A percentile compares a stretch with the other conserved stretches of the same genome.
phyloP scores from a whole-genome alignment of 805 yeast species.

The Ogataea siamensis region DNA sequence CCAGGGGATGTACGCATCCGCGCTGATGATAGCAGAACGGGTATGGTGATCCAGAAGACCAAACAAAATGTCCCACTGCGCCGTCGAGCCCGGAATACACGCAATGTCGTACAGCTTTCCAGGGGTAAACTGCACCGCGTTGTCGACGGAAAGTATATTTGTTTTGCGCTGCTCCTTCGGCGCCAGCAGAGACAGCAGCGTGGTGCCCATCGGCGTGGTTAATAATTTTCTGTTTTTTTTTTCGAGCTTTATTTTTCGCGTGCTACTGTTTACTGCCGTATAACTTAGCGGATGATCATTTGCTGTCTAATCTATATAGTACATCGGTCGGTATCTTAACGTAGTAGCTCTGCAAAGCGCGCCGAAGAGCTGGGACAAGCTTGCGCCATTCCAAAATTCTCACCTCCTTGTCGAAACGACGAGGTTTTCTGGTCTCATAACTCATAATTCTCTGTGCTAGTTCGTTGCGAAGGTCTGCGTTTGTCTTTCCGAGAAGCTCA shows the following conservation, averaged over 20 bases:
- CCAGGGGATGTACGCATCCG: conserved; percentile 27
- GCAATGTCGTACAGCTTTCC: conserved; percentile 30
- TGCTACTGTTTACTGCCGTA: too few relatives aligned
- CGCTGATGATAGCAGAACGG: conserved; percentile 3
- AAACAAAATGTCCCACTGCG: conserved; percentile 30
- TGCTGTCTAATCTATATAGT: conserved; percentile 6
- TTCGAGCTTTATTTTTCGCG: not conserved
- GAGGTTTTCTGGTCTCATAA: conserved; percentile 58
- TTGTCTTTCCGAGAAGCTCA: conserved; percentile 19
- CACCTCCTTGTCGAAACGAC: conserved; percentile 69
- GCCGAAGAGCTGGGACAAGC: conserved; percentile 54
- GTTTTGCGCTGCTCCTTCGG: conserved; percentile 1
- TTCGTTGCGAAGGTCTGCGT: conserved; percentile 44
- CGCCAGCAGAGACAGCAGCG: conserved; percentile 6
- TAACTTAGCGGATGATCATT: conserved; percentile 2
- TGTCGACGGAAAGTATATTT: conserved; percentile 2
- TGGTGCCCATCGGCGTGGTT: not conserved
- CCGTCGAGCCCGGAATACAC: conserved; percentile 29
- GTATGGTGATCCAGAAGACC: conserved; percentile 14
- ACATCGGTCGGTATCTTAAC: conserved; percentile 48
- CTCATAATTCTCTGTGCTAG: conserved; percentile 65
- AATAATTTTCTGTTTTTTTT: not conserved
- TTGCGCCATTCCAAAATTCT: conserved; percentile 61
- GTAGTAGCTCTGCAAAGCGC: conserved; percentile 66
- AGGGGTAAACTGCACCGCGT: conserved; percentile 3